phyloP scores from a whole-genome alignment of 2,329 filamentous ascomycete species.

The Fusarium annulatum region DNA sequence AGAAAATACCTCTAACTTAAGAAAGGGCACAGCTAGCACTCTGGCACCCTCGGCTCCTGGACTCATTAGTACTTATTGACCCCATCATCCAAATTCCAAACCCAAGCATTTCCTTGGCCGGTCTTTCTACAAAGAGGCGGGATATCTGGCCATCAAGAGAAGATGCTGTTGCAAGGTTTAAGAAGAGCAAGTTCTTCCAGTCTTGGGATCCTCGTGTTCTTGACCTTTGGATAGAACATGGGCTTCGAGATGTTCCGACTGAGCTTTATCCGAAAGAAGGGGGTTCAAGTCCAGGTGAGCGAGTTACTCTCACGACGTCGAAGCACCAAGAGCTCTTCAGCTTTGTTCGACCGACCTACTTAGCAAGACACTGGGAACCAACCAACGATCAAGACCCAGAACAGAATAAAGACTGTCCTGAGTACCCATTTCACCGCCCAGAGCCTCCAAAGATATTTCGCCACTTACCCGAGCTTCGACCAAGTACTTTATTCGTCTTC shows the following conservation, averaged over 20 bases:
- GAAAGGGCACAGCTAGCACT: background rate
- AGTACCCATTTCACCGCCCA: background rate
- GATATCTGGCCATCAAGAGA: background rate
- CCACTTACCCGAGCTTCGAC: background rate
- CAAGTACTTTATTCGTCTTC: background rate
- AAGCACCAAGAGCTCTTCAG: constrained; percentile 3
- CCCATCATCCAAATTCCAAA: background rate
- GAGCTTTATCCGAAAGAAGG: background rate
- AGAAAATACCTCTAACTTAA: fast-evolving
- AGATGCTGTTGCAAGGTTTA: background rate
- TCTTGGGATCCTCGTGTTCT: constrained; percentile 6
- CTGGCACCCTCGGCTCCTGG: background rate
- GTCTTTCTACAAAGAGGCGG: background rate
- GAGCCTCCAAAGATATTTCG: background rate
- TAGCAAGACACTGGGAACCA: background rate
- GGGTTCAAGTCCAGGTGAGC: background rate
- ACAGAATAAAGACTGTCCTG: background rate
- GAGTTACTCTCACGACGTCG: background rate
- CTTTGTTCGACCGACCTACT: background rate
- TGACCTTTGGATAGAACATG: background rate
- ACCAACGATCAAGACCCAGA: background rate
- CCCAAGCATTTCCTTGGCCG: background rate
- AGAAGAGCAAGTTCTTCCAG: constrained; percentile 1
- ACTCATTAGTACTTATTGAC: background rate
- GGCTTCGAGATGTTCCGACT: background rate